phyloP scores from a whole-genome alignment of 306 rosid genomes.

The Boehmeria nivea region DNA sequence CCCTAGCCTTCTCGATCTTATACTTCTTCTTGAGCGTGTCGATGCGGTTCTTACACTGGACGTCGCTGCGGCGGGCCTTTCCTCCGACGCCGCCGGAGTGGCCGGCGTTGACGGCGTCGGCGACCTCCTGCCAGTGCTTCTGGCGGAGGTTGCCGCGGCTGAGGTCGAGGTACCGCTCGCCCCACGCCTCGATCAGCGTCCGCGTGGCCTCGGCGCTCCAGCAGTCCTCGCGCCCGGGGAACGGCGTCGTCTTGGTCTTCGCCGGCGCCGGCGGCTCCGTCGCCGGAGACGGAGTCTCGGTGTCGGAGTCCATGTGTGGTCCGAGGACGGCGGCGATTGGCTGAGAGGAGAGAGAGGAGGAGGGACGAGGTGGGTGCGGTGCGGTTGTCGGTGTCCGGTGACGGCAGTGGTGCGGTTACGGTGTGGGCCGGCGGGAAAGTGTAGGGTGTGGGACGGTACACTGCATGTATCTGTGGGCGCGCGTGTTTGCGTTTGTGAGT shows the following conservation, averaged over 20 bases:
- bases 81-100: slow-evolving; percentile 27
- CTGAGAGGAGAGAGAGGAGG: too few relatives aligned
- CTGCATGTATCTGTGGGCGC: neutral
- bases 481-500: neutral
- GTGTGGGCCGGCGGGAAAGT: slow-evolving; percentile 9
- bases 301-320: slow-evolving; percentile 21
- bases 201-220: slow-evolving; percentile 63
- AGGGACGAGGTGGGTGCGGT: neutral
- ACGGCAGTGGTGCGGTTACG: neutral
- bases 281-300: slow-evolving; percentile 25
- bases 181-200: slow-evolving; percentile 76
- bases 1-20: slow-evolving; percentile 63
- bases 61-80: slow-evolving; percentile 41
- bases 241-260: slow-evolving; percentile 32
- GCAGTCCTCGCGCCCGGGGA: slow-evolving; percentile 46
- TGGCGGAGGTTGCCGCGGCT: slow-evolving; percentile 61
- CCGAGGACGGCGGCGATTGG: neutral
- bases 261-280: slow-evolving; percentile 16
- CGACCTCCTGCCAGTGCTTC: slow-evolving; percentile 64
- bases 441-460: slow-evolving; percentile 9
- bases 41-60: slow-evolving; percentile 74
- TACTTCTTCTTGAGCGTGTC: slow-evolving; percentile 73
- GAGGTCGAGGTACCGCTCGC: slow-evolving; percentile 43
- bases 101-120: slow-evolving; percentile 52
- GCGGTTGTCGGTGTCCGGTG: slow-evolving; percentile 6